Base-by-base conservation (phyloP, 2,329 filamentous ascomycete species). In the Aspergillus neoniger region DNA sequence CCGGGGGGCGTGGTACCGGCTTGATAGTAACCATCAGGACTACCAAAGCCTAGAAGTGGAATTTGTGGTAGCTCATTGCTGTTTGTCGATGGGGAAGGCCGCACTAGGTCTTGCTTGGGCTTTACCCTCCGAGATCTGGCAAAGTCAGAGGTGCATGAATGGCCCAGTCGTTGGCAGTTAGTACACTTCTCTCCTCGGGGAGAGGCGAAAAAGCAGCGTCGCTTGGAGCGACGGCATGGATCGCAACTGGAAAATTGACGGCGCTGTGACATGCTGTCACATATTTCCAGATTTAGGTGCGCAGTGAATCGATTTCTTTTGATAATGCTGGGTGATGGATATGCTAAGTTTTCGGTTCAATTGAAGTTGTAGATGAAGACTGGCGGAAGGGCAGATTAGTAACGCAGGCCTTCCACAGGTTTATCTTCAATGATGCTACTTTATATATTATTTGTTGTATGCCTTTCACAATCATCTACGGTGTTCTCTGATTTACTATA, bases 191-290 rank as follows among this genome's bases (percentile, higher is more conserved):
- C 4, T 23, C 55, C 5, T 62, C 51, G 14, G 30, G 28, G 39
- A 19, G 25, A 4, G 55, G 10, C 44, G 49, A 28, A n/a, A 70
- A 57, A 30, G 57, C 69, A 71, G 12, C 69, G 68, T 51, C 69
- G 65, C 38, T 71, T 71, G 2, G 67, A 69, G 28, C 66, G 68
- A 17, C 69, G 62, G 32, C 68, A 71, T 36, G 57, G 63, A 39
- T 71, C 69, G 47, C 69, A 71, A 57, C 68, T 71, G 6, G 66
- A 62, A 48, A 69, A 66, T 32, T 69, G 69, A 36, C 69, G 68
- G 39, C 68, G 66, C 32, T 36, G 32, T 36, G 32, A 36, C 32
- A 36, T 36, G 32, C 32, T 36, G 2, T 36, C 32, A 14, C 32
- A 36, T 36, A 32, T 14, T 36, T 5, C 32, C 1, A 6, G 2